A percentile compares a stretch with the other conserved stretches of the same genome.
phyloP scores from a whole-genome alignment of 2,329 filamentous ascomycete genomes.

The Phaeoacremonium minimum region DNA sequence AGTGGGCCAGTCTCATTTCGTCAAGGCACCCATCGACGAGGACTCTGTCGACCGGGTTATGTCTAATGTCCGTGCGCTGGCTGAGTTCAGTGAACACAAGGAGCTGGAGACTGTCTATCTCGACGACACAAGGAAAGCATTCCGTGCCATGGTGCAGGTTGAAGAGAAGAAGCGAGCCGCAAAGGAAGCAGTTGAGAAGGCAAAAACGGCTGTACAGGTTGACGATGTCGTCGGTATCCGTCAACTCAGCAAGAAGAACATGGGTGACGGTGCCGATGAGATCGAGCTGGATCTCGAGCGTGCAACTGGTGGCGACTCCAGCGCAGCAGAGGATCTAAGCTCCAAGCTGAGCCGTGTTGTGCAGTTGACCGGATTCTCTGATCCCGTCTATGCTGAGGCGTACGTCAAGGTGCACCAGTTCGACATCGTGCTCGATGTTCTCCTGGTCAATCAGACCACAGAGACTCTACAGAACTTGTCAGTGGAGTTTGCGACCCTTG shows the following conservation, averaged over 20 bases:
- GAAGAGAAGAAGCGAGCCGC: conserved; percentile 98
- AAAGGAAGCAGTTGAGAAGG: conserved; percentile 87
- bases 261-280: conserved; percentile 75
- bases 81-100: conserved; percentile 85
- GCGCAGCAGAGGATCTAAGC: conserved; percentile 73
- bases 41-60: conserved; percentile 98
- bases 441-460: conserved; percentile 94
- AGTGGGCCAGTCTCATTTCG: conserved; percentile 97
- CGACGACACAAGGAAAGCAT: conserved; percentile 91
- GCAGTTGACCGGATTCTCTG: conserved; percentile 95
- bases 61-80: conserved; percentile 89
- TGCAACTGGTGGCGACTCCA: conserved; percentile 85
- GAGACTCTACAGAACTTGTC: conserved; percentile 96
- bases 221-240: conserved; percentile 92
- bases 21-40: conserved; percentile 95
- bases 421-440: conserved; percentile 93
- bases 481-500: conserved; percentile 96
- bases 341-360: conserved; percentile 96
- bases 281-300: conserved; percentile 88
- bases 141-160: conserved; percentile 93
- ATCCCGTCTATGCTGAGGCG: conserved; percentile 96
- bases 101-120: conserved; percentile 90
- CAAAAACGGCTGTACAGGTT: conserved; percentile 90
- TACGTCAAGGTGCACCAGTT: conserved; percentile 99
- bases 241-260: conserved; percentile 89